Evolutionary conservation across 2,329 filamentous ascomycete genomes (phyloP), one percentile per base, ranked within the genome.

Genomic region (Neoscytalidium dimidiatum): DNA sequence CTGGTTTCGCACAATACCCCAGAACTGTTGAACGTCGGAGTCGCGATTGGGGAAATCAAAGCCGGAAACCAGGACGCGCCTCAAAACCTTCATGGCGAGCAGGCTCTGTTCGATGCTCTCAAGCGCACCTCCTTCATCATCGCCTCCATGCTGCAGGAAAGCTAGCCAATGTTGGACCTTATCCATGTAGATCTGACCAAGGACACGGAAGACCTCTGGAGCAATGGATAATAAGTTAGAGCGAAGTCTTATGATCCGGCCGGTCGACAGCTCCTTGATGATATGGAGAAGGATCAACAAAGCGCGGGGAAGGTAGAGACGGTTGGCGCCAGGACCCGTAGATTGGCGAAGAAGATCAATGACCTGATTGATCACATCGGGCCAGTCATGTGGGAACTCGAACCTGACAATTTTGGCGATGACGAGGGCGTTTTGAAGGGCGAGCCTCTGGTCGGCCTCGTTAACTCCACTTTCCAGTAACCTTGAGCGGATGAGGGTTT

Each of bases 361-460:
- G 6, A 82, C 69, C 53, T 79, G 72, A 23, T 76, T 71, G 66
- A 80, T 78, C 2, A 80, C 68, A 38, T 76, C 73, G 41, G 78
- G 76, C 95, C 95, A 99, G 66, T 96, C 91, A 58, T 86, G 82
- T 0, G 94, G 94, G 75, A 92, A 98, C 76, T 98, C 95, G 75
- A 92, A 91, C 65, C 95, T 86, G 66, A 95, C 85, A 65, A 98
- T 89, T 78, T 97, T 98, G 17, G 94, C 91, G 48, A 93, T 84
- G 64, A 95, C 90, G 28, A 98, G 82, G 14, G 94, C 92, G 81
- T 96, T 97, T 73, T 97, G 94, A 33, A 96, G 79, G 19, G 92
- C 92, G 31, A 99, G 83, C 51, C 88, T 86, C 64, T 85, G 84
- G 68, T 94, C 89, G 1, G 86, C 85, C 75, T 98, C 94, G 70